Conservation (phyloP, 2,329 filamentous ascomycete genomes). For the Trichophyton rubrum region DNA sequence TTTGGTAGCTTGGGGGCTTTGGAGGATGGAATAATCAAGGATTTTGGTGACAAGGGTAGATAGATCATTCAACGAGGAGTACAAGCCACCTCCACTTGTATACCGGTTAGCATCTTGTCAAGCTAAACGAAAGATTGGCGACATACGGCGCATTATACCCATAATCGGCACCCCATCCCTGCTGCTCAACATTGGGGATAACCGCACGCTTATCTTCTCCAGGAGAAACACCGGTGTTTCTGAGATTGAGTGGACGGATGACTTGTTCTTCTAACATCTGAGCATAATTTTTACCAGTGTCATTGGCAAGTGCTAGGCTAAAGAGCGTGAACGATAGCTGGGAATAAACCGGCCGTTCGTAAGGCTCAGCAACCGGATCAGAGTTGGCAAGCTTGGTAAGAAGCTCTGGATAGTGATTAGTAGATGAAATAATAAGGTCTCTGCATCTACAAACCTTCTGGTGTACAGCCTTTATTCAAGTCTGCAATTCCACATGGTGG, state of each 20-base stretch:
- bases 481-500: constrained; percentile 27
- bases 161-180: constrained; percentile 27
- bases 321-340: constrained; percentile 31
- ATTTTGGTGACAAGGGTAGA: constrained; percentile 20
- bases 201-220: constrained; percentile 22
- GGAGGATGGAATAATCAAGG: constrained; percentile 19
- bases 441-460: constrained; percentile 18
- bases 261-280: constrained; percentile 18
- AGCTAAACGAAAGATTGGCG: not conserved
- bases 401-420: constrained; percentile 19
- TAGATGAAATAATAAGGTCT: not conserved
- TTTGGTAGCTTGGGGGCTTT: constrained; percentile 16
- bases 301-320: constrained; percentile 22
- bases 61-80: constrained; percentile 26
- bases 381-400: constrained; percentile 21
- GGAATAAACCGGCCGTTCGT: constrained; percentile 31
- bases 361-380: constrained; percentile 21
- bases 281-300: constrained; percentile 18
- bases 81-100: constrained; percentile 24
- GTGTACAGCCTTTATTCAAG: constrained; percentile 25
- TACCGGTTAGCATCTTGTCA: not conserved
- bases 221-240: constrained; percentile 19
- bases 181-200: constrained; percentile 23
- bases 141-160: constrained; percentile 24
- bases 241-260: constrained; percentile 17